Base-by-base conservation (phyloP, 164 flowering plant genomes). In the Amborella trichopoda region DNA sequence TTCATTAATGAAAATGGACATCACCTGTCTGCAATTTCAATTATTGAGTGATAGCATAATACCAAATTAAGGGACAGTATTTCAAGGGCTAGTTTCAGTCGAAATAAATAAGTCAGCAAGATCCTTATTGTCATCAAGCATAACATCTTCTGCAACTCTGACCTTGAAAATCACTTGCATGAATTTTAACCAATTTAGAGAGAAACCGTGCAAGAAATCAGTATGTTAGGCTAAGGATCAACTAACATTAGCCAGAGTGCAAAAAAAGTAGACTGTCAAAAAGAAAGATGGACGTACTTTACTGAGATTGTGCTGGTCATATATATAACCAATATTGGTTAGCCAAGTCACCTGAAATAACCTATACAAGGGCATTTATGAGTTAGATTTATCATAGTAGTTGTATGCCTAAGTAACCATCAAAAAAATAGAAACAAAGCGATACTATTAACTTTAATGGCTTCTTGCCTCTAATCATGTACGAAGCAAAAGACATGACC, bases 321-420 rank as follows among this genome's bases (percentile, higher is more conserved):
- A 93, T 48, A 82, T 72, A 80, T 77, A 93, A 68, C 95, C 96
- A 56, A 64, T 68, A 55, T 70, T 64, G 62, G 43, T 53, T 88
- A 72, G 56, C 99, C 99, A 93, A 59, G 77, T 76, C 46, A 93
- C 80, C 82, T 93, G 99, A 57, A 73, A 77, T 69, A 93, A 77
- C 91, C 99, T 93, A 75, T 75, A 78, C 68, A 60, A 67, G 40
- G n/a, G 5, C 18, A 37, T 14, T 1, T 37, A 37, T 13, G 9
- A 30, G 34, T 8, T 30, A 14, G 9, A 14, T 30, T 0, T 30
- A 9, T 30, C 34, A 9, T 8, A 30, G 34, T 14, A 30, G 34
- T 8, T 9, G 34, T 30, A 9, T 30, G 9, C 34, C 14, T 9
- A 9, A 30, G 34, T 14, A 30, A n/a, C n/a, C n/a, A n/a, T n/a